Conservation (phyloP, 2,329 filamentous ascomycete genomes). For the Alternaria dauci region DNA sequence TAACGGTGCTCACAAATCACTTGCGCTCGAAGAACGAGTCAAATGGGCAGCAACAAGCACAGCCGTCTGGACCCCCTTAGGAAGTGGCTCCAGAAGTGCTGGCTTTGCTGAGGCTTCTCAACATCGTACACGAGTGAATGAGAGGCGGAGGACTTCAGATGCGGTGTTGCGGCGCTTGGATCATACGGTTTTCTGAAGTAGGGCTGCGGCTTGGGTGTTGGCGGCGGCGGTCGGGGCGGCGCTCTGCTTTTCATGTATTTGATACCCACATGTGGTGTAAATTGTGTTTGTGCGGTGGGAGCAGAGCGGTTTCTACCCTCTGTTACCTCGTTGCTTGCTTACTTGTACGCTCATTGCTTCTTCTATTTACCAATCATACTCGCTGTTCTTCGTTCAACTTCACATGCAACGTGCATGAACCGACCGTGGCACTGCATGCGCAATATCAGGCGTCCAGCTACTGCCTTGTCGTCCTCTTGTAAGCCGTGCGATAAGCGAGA, state of each 20-base stretch:
- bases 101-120: neutral
- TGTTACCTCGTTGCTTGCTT: neutral
- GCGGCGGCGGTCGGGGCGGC: neutral
- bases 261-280: constrained; percentile 19
- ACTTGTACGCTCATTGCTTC: constrained; percentile 5
- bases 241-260: constrained; percentile 8
- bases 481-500: constrained; percentile 10
- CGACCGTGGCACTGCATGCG: neutral
- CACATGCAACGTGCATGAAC: neutral
- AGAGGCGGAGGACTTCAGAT: neutral
- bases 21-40: constrained; percentile 24
- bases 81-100: neutral
- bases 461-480: neutral
- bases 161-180: constrained; percentile 5
- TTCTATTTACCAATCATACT: neutral
- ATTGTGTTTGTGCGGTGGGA: constrained; percentile 1
- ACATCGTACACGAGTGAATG: neutral
- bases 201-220: neutral
- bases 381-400: neutral
- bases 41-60: constrained; percentile 12
- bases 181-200: neutral
- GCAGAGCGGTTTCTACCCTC: neutral
- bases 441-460: constrained; percentile 1
- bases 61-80: constrained; percentile 10
- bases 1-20: constrained; percentile 39